Base-by-base conservation (phyloP, 2,329 filamentous ascomycete genomes). In the Escovopsis sp. region DNA sequence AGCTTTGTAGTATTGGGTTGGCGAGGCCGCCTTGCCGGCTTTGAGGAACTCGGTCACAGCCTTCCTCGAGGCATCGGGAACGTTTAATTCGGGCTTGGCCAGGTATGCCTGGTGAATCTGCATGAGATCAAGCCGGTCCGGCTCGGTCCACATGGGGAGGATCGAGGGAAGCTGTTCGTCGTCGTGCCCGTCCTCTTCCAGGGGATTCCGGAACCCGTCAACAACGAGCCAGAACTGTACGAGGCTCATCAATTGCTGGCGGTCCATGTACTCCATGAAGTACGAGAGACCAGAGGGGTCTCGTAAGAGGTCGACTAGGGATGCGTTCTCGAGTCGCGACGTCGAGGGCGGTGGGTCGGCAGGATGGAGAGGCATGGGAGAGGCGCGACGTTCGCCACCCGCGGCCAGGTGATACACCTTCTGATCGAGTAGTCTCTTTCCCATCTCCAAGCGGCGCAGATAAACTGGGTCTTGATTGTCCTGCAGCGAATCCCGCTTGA, bases 191-290 rank as follows among this genome's bases (percentile, higher is more conserved):
- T 76, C 73, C 49, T 89, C 85, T 61, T 98, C 91, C 3, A 98
- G 66, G 0, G 91, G 93, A 52, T 93, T 94, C 36, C 93, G 82
- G 52, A 96, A 86, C 0, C 91, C 89, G 62, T 98, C 91, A 6
- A 96, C 91, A 3, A 96, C 91, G 35, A 98, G 80, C 87, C 89
- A 98, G 60, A 96, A 98, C 55, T 98, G 91, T 6, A 98, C 88
- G 38, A 95, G 66, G 12, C 83, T 75, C 81, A 96, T 89, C 26
- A 89, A 69, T 12, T 75, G 73, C 57, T 88, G 83, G 36, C 91
- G 80, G 58, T 98, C 91, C 91, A 98, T 98, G 55, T 87, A 96
- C 58, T 98, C 91, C 91, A 98, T 98, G 64, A 98, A 96, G 58
- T 94, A 98, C 3, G 91, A 96, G 8, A 98, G 69, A 0, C 86